Evolutionary conservation across 2,329 filamentous ascomycete species (phyloP), one percentile per base, ranked within the genome.

Genomic region (Cladobotryum mycophilum): DNA sequence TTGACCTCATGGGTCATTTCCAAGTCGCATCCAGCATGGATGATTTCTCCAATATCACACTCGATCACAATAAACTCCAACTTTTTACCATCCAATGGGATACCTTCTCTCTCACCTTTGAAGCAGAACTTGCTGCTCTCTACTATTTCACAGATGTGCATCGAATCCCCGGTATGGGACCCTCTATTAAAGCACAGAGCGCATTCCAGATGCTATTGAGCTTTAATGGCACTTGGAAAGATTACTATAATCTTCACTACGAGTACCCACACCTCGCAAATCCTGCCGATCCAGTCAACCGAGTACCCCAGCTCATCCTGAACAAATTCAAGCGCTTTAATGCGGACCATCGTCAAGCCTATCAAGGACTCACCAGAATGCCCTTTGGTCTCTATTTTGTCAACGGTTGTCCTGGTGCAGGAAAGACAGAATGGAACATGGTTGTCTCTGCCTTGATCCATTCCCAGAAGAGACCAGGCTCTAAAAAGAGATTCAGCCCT

Each of bases 1-100:
- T 66, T 62, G 45, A 87, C 73, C 64, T 86, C 74, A 69, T 86
- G 82, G 49, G 79, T 67, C 73, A 82, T 76, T 68, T 86, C 80
- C 72, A 84, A 76, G 63, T 83, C 76, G 62, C 79, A 75, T 14
- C 78, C 74, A 0, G 52, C 4, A 56, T 64, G 0, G 53, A 58
- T 1, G 56, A 64, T 6, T 46, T 60, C 5, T 5, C 35, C 2
- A 52, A 36, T 5, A 47, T 65, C 1, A 42, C n/a, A 1, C 6
- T 65, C 1, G 54, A 56, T 6, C 34, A 59, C 1, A 3, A 45
- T 0, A 57, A 53, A 1, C 40, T 42, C 1, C 62, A 64, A 13
- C 47, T 55, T 0, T 55, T 69, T 5, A 58, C 43, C 2, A 65
- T 69, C 3, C 47, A 51, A 0, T 67, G 63, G 63, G 60, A 67